Evolutionary conservation across 805 yeast species (phyloP), one percentile per base, ranked within the genome.

Genomic region (Cyberlindnera euphorbiae): DNA sequence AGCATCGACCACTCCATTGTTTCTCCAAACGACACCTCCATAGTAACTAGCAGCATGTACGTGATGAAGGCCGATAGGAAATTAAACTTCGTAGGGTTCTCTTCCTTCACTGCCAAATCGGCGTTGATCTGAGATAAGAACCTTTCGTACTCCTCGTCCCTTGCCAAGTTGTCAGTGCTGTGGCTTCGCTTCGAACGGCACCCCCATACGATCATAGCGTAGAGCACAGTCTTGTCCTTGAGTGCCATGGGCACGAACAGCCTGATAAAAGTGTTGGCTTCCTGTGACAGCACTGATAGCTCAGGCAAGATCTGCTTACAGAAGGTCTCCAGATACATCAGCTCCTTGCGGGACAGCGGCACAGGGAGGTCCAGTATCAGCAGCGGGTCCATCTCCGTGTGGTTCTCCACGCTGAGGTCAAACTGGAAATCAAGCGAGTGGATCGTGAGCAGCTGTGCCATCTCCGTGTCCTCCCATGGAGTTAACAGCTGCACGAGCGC

Each of bases 181-280:
- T 33, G 39, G 17, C 24, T 33, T 32, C 17, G 36, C 41, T 37
- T 42, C 14, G 36, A 34, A 7, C 38, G 33, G 27, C 71, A 72
- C 41, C 80, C 76, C 81, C 81, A 76, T 1, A 75, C 69, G 4
- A 75, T 66, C 8, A 76, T 41, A 1, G 67, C 64, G 39, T 65
- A 62, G 14, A 75, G 52, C 4, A 73, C 67, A 1, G 71, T 53
- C 29, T 60, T 61, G 35, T 68, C 69, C 17, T 49, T 50, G 19
- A 59, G 42, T 0, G 80, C 78, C 47, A 73, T 55, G 12, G 65
- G 63, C 10, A 76, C 47, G 37, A 70, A 66, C 30, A 69, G 65
- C 13, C 63, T 62, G 10, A 66, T 49, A 44, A 69, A 76, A 43
- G 64, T 67, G 53, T 74, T 73, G 17, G 59, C 53, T 16, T 61